These are phyloP conservation scores for Xylaria cubensis DNA, from an alignment of 495 filamentous ascomycete species.

Conservation along the genomic window DNA sequence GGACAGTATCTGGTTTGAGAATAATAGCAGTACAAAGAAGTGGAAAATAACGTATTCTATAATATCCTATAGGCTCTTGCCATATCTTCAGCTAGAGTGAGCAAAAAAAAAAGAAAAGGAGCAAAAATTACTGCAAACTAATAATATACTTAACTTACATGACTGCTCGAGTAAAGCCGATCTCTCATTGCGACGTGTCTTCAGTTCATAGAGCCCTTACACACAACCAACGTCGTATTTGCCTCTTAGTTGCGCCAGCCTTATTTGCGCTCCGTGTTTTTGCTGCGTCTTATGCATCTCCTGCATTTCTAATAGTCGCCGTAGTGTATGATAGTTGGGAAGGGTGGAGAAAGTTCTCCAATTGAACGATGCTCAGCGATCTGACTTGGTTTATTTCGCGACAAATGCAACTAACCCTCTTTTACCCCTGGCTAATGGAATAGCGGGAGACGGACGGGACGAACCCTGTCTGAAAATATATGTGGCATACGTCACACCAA, in stretches of 20 bases:
- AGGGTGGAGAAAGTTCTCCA: conserved; percentile 1
- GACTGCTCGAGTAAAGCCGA: not conserved
- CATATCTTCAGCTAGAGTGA: not conserved
- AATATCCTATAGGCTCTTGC: not conserved
- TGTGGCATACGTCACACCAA: conserved; percentile 6
- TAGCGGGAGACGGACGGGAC: conserved; percentile 3
- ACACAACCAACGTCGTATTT: not conserved
- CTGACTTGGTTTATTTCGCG: conserved; percentile 13
- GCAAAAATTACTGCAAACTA: not conserved
- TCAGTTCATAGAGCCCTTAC: not conserved
- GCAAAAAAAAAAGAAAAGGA: not conserved
- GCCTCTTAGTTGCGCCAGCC: not conserved
- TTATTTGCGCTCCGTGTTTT: not conserved
- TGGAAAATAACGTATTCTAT: not conserved
- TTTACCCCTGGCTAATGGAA: conserved; percentile 16
- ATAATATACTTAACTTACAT: not conserved
- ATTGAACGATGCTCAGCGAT: not conserved
- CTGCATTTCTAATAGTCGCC: not conserved
- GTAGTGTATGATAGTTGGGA: not conserved
- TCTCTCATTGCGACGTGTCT: conserved; percentile 3
- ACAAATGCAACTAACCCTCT: conserved; percentile 13
- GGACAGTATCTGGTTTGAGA: not conserved
- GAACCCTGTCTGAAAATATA: not conserved
- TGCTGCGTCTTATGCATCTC: not conserved
- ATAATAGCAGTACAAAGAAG: not conserved